phyloP scores from a whole-genome alignment of 192 early-diverging fungal genomes.

The Umbelopsis ramanniana region DNA sequence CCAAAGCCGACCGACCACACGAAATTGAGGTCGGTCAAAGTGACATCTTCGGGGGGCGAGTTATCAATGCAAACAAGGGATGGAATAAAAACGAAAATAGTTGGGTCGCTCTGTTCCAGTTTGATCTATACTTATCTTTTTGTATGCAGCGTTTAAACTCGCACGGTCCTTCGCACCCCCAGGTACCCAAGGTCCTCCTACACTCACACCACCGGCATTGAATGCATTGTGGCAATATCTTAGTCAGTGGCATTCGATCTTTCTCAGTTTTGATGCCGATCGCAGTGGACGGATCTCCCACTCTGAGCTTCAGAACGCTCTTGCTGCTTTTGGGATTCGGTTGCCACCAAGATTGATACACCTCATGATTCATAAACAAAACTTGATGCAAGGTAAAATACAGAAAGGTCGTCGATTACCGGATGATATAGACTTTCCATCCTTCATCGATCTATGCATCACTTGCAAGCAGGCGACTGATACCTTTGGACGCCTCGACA shows the following conservation, averaged over 20 bases:
- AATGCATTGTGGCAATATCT: slow-evolving; percentile 5
- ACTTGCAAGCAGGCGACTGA: not conserved
- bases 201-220: not conserved
- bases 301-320: slow-evolving; percentile 11
- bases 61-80: too few species aligned
- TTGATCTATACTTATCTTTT: not conserved
- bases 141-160: not conserved
- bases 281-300: not conserved
- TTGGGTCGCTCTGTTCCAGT: too few species aligned
- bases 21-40: too few species aligned
- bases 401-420: slow-evolving; percentile 5
- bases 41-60: too few species aligned
- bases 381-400: slow-evolving; percentile 2
- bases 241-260: not conserved
- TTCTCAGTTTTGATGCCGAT: slow-evolving; percentile 7
- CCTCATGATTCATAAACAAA: slow-evolving; percentile 9
- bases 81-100: too few species aligned
- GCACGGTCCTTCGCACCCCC: slow-evolving; percentile 9
- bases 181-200: not conserved
- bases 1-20: too few species aligned
- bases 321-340: not conserved
- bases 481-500: not conserved
- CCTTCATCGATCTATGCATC: slow-evolving; percentile 4
- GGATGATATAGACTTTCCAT: slow-evolving; percentile 5
- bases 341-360: not conserved